A percentile compares a stretch with the other conserved stretches of the same genome.
Evolutionary conservation across 2,329 filamentous ascomycete genomes (phyloP).

Genomic region (Colletotrichum lentis): DNA sequence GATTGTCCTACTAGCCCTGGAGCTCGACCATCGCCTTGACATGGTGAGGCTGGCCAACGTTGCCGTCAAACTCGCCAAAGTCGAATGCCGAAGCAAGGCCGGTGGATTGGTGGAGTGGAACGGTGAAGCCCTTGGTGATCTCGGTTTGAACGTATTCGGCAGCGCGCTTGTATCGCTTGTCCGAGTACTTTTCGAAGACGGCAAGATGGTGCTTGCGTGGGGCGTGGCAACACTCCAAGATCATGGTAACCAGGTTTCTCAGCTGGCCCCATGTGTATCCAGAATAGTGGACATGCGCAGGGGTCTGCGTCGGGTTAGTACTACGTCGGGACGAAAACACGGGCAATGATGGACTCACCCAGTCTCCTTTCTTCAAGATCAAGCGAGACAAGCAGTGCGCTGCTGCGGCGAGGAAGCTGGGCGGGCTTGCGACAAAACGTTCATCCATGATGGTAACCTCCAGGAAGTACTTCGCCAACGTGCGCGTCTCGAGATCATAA

Average conservation of each 20-base stretch:
- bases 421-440: conserved; percentile 89
- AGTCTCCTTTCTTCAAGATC: conserved; percentile 89
- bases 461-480: conserved; percentile 96
- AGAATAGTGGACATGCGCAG: conserved; percentile 88
- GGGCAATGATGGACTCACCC: conserved; percentile 70
- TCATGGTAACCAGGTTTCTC: conserved; percentile 75
- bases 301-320: conserved; percentile 66
- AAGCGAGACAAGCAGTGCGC: conserved; percentile 90
- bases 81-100: conserved; percentile 39
- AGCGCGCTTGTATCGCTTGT: conserved; percentile 86
- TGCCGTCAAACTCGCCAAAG: conserved; percentile 32
- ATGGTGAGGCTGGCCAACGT: conserved; percentile 23
- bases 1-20: conserved; percentile 35
- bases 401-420: conserved; percentile 89
- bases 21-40: conserved; percentile 35
- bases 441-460: conserved; percentile 98
- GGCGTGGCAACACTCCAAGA: conserved; percentile 87
- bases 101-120: conserved; percentile 57
- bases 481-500: conserved; percentile 94
- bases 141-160: conserved; percentile 81
- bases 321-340: background rate
- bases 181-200: conserved; percentile 91
- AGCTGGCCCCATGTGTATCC: conserved; percentile 91
- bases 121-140: conserved; percentile 67
- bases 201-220: conserved; percentile 83